Percentiles rank a stretch among this genome's conserved stretches.
phyloP scores from a whole-genome alignment of 192 early-diverging fungal genomes.

The Coemansia sp. region DNA sequence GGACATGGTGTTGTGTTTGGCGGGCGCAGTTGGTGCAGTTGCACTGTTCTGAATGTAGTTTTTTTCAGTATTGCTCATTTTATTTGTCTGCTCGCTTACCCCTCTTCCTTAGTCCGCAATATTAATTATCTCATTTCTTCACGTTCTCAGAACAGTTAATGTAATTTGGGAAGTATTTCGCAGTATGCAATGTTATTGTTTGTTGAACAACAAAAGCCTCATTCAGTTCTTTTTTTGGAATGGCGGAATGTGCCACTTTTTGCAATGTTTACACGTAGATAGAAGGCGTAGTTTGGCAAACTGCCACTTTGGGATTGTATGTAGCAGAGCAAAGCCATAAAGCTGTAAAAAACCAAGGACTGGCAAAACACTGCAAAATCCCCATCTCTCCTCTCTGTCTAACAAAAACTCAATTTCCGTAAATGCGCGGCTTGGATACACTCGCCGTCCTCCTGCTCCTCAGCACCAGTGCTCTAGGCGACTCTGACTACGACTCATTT shows the following conservation, averaged over 20 bases:
- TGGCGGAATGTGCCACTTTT: not conserved
- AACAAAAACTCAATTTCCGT: too few relatives aligned
- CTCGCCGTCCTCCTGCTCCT: not conserved
- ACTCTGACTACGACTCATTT: slow-evolving; percentile 24
- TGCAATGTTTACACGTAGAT: slow-evolving; percentile 1
- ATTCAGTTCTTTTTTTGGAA: not conserved
- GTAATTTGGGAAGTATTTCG: not conserved
- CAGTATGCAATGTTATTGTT: not conserved
- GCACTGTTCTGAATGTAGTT: slow-evolving; percentile 33
- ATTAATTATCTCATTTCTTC: not conserved
- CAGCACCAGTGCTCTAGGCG: not conserved
- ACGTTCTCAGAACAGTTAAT: not conserved
- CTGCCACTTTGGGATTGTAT: not conserved
- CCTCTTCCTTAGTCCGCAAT: not conserved
- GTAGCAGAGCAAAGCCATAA: not conserved
- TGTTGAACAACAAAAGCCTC: not conserved
- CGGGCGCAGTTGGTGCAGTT: slow-evolving; percentile 33
- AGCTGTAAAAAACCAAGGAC: not conserved
- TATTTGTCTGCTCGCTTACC: not conserved
- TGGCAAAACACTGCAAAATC: not conserved
- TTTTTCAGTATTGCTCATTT: not conserved
- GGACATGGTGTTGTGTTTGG: slow-evolving; percentile 21
- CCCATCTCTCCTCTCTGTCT: not conserved
- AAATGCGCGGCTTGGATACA: slow-evolving; percentile 10
- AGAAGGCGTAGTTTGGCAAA: not conserved